These are phyloP conservation scores for Leavenworthia alabamica DNA, from an alignment of 345 rosid species.

Conservation along the genomic window DNA sequence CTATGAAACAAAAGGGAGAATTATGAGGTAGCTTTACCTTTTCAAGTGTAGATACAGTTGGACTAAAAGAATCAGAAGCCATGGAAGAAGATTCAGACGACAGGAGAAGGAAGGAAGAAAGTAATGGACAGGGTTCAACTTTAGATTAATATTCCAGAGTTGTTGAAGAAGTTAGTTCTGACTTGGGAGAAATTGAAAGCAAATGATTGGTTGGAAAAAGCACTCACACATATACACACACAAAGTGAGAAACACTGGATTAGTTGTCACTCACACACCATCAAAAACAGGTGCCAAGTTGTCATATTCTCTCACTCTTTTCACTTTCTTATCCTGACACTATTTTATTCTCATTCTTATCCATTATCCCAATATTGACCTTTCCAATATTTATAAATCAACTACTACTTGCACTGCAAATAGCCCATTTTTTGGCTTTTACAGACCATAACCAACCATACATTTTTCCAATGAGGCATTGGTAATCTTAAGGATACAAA, in stretches of 20 bases:
- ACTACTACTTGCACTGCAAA: too few relatives aligned
- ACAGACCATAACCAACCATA: too few relatives aligned
- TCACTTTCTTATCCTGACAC: conserved; percentile 15
- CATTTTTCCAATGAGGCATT: conserved; percentile 29
- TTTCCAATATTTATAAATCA: too few relatives aligned
- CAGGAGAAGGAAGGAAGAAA: conserved; percentile 10
- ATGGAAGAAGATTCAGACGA: conserved; percentile 29
- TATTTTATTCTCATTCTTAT: conserved; percentile 18
- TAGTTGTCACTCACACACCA: conserved; percentile 32
- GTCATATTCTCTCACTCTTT: conserved; percentile 27
- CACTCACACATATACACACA: conserved; percentile 24
- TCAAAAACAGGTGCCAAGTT: conserved; percentile 31
- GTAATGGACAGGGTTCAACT: conserved; percentile 30
- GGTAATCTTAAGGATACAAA: conserved; percentile 12
- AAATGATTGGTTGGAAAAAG: conserved; percentile 15
- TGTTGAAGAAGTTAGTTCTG: too few relatives aligned
- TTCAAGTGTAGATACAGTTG: conserved; percentile 18
- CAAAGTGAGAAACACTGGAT: conserved; percentile 29
- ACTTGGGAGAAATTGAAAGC: too few relatives aligned
- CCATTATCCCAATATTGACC: too few relatives aligned
- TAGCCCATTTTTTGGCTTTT: too few relatives aligned
- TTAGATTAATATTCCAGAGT: not conserved
- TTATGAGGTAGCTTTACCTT: conserved; percentile 15
- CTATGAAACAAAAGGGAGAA: not conserved
- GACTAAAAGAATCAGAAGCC: conserved; percentile 31